Conservation (phyloP, 2,329 filamentous ascomycete species). For the Verticillium zaregamsianum region DNA sequence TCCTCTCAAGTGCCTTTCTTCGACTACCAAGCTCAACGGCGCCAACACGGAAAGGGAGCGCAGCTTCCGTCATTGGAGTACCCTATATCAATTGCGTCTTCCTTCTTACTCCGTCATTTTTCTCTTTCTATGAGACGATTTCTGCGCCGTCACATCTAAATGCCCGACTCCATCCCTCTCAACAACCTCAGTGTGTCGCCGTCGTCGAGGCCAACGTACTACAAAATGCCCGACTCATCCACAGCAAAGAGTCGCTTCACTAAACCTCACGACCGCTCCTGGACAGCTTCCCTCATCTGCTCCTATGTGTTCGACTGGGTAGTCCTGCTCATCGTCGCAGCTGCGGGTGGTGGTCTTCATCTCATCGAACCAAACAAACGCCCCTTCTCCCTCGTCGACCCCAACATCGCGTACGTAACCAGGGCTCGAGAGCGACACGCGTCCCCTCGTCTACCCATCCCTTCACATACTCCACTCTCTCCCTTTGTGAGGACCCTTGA, state of each 20-base stretch:
- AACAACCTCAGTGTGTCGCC: constrained; percentile 7
- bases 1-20: neutral
- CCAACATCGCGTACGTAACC: constrained; percentile 62
- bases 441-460: neutral
- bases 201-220: constrained; percentile 10
- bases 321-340: constrained; percentile 55
- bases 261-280: constrained; percentile 4
- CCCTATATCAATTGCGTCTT: neutral
- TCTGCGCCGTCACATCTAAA: constrained; percentile 6
- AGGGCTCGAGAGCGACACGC: neutral
- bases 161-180: constrained; percentile 15
- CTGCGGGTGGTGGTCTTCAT: constrained; percentile 55
- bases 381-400: constrained; percentile 67
- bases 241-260: constrained; percentile 5
- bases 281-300: constrained; percentile 33
- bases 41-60: neutral
- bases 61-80: neutral
- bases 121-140: constrained; percentile 4
- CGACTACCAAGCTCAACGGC: too few species aligned
- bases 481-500: neutral
- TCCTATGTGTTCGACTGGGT: constrained; percentile 76
- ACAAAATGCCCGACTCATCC: constrained; percentile 27
- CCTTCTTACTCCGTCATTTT: neutral
- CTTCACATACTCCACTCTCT: neutral
- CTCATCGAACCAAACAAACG: constrained; percentile 60